Conservation (phyloP, 2,329 filamentous ascomycete species). For the Thelonectria olida region DNA sequence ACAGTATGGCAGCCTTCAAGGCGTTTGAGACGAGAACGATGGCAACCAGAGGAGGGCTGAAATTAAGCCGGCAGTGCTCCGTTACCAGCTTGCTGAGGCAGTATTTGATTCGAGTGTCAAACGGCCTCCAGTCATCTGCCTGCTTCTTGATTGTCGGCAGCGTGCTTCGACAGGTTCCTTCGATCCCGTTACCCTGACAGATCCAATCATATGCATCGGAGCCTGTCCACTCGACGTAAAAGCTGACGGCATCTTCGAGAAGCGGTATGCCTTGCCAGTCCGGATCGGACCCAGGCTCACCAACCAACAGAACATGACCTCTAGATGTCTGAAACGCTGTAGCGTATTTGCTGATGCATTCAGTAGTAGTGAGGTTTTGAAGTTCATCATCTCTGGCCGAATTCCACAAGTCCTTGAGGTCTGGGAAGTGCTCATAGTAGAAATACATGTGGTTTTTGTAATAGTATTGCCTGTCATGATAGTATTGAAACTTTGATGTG, state of each 20-base stretch:
- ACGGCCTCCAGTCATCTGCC: slow-evolving; percentile 5
- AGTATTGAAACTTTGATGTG: not conserved
- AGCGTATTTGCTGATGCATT: slow-evolving; percentile 18
- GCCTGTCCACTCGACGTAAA: not conserved
- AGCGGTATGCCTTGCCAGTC: not conserved
- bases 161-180: not conserved
- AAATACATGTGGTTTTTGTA: not conserved
- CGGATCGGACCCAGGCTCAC: not conserved
- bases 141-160: not conserved
- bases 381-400: not conserved
- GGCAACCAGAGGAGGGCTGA: not conserved
- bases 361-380: slow-evolving; percentile 10
- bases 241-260: not conserved
- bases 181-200: not conserved
- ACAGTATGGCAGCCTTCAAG: not conserved
- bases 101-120: not conserved
- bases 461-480: not conserved
- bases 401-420: not conserved
- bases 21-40: not conserved
- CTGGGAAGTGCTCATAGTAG: not conserved
- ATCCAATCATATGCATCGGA: slow-evolving; percentile 3
- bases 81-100: not conserved
- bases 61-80: not conserved
- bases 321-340: slow-evolving; percentile 6
- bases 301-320: slow-evolving; percentile 6